Evolutionary conservation across 2,329 filamentous ascomycete species (phyloP).

Genomic region (Aspergillus persii): DNA sequence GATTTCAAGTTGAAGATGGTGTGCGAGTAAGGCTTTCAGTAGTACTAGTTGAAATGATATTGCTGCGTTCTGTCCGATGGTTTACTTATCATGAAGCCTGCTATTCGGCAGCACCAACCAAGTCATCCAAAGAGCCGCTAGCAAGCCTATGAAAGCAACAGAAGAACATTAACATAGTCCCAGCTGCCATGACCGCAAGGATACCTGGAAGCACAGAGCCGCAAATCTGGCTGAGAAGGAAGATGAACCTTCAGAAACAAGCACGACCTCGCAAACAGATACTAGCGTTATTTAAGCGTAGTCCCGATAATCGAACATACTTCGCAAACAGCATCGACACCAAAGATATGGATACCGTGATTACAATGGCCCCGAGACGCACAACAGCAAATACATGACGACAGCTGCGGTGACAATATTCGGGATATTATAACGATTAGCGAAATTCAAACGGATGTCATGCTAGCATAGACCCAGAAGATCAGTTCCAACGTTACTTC

Average conservation of each 20-base stretch:
- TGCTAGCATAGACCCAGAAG: conserved; percentile 52
- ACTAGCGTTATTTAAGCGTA: no score
- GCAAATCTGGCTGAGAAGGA: conserved; percentile 57
- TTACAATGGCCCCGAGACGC: conserved; percentile 60
- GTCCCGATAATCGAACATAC: no score
- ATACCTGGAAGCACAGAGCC: conserved; percentile 56
- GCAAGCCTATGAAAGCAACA: conserved; percentile 53
- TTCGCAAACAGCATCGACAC: conserved; percentile 50
- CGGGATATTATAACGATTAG: conserved; percentile 31
- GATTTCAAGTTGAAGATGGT: not conserved
- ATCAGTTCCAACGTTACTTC: conserved; percentile 55
- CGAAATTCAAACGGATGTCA: not conserved
- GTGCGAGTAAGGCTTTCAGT: not conserved
- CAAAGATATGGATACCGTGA: conserved; percentile 53
- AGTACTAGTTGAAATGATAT: not conserved
- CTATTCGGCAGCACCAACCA: conserved; percentile 44
- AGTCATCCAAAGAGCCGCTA: conserved; percentile 46
- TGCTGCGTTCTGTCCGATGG: not conserved
- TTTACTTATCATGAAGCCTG: conserved; percentile 22
- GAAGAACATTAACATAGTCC: conserved; percentile 48
- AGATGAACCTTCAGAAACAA: conserved; percentile 44
- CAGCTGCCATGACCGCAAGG: conserved; percentile 52
- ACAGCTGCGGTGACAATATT: conserved; percentile 52
- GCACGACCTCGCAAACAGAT: not conserved
- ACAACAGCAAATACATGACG: conserved; percentile 54